A percentile compares a stretch with the other conserved stretches of the same genome.
These are phyloP conservation scores for Paramecium pentaurelia DNA, from an alignment of 73 alveolate species.

Conservation along the genomic window DNA sequence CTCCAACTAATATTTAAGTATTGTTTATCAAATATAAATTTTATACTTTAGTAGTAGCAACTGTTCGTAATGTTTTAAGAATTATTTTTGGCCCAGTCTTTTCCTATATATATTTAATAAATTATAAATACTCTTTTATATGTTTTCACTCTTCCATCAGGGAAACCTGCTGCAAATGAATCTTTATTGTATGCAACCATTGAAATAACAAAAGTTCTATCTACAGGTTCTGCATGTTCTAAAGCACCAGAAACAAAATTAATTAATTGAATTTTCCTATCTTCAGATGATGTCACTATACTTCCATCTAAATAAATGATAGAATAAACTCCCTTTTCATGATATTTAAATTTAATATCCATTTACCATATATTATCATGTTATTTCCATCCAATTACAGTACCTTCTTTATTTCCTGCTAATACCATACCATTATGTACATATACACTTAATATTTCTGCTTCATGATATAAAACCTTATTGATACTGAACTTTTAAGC, in stretches of 20 bases:
- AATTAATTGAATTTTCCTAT: constrained; percentile 22
- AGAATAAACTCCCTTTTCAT: constrained; percentile 1
- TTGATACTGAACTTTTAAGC: neutral
- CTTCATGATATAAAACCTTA: constrained; percentile 8
- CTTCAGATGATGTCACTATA: constrained; percentile 7
- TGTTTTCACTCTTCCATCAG: constrained; percentile 35
- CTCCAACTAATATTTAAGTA: neutral
- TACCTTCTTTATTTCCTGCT: neutral
- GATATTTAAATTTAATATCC: neutral
- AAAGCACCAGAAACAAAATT: neutral
- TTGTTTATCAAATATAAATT: neutral
- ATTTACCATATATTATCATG: constrained; percentile 18
- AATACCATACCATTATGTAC: neutral
- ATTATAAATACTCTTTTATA: neutral
- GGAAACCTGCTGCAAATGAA: constrained; percentile 21
- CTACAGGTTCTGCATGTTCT: constrained; percentile 3
- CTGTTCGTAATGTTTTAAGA: neutral
- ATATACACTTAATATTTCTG: neutral
- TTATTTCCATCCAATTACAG: neutral
- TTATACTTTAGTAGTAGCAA: neutral
- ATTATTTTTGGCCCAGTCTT: neutral
- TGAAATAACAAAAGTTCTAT: constrained; percentile 14
- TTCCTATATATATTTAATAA: neutral
- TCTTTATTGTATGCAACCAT: neutral
- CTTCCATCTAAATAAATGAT: neutral